Evolutionary conservation across 208 protist species (phyloP).

Genomic region (Trypanosoma cruzi): DNA sequence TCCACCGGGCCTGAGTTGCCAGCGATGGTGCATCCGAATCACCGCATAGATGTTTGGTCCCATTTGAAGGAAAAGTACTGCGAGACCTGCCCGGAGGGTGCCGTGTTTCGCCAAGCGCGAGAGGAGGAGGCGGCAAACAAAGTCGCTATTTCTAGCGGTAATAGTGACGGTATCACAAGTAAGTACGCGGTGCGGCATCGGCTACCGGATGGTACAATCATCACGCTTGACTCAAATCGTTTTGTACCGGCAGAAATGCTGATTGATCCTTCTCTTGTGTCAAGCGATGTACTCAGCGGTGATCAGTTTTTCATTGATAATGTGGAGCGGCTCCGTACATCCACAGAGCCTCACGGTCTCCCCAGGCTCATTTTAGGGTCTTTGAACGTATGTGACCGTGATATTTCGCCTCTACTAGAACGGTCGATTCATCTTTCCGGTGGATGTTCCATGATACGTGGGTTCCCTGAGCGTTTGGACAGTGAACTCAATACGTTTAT

Average conservation of each 20-base stretch:
- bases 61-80: conserved; percentile 91
- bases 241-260: conserved; percentile 69
- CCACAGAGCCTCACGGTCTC: conserved; percentile 46
- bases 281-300: conserved; percentile 33
- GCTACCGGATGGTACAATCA: conserved; percentile 81
- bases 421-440: conserved; percentile 94
- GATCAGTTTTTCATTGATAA: conserved; percentile 53
- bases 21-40: conserved; percentile 37
- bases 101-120: neutral
- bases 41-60: conserved; percentile 63
- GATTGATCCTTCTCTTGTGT: conserved; percentile 71
- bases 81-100: conserved; percentile 26
- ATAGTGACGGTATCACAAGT: conserved; percentile 22
- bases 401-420: conserved; percentile 79
- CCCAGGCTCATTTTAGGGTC: conserved; percentile 76
- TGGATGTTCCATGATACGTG: conserved; percentile 82
- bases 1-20: conserved; percentile 35
- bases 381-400: conserved; percentile 75
- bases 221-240: conserved; percentile 63
- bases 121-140: conserved; percentile 1
- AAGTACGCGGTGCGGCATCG: conserved; percentile 43
- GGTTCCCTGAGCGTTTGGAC: conserved; percentile 67
- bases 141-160: neutral
- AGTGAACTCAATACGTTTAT: conserved; percentile 51
- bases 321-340: conserved; percentile 75